A percentile compares a stretch with the other conserved stretches of the same genome.
These are phyloP conservation scores for Colletotrichum horii DNA, from an alignment of 2,329 filamentous ascomycete species.

Conservation along the genomic window DNA sequence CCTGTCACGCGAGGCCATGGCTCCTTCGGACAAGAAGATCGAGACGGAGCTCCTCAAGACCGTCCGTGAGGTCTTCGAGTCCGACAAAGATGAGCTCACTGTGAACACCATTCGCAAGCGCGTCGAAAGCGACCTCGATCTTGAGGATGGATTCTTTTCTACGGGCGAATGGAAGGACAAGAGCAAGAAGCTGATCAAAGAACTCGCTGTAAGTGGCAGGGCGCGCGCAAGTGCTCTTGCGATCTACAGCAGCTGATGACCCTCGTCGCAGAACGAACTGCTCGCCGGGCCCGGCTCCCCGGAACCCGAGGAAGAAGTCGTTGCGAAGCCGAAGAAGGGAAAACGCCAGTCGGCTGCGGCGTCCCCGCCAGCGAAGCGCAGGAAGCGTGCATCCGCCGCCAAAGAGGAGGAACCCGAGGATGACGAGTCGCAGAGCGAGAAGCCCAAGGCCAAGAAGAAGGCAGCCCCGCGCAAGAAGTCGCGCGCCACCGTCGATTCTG, in stretches of 20 bases:
- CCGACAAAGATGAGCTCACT: constrained; percentile 51
- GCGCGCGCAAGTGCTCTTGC: background rate
- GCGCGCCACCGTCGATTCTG: constrained; percentile 30
- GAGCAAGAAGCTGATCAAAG: constrained; percentile 63
- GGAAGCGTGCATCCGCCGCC: constrained; percentile 37
- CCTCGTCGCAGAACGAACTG: background rate
- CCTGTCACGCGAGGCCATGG: constrained; percentile 34
- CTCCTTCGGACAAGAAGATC: constrained; percentile 45
- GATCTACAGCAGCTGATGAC: background rate
- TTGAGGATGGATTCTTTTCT: constrained; percentile 58
- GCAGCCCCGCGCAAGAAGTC: constrained; percentile 29
- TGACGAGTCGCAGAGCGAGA: constrained; percentile 26
- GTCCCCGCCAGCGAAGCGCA: constrained; percentile 42
- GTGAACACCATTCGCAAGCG: constrained; percentile 63
- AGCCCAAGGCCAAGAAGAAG: constrained; percentile 25
- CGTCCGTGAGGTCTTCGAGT: constrained; percentile 50
- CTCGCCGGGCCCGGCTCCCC: background rate
- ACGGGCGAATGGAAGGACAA: constrained; percentile 58
- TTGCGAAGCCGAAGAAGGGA: constrained; percentile 30
- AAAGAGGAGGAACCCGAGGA: constrained; percentile 34
- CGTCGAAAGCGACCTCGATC: constrained; percentile 51
- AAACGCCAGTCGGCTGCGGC: constrained; percentile 40
- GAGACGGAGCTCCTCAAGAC: constrained; percentile 52
- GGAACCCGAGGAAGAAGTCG: background rate
- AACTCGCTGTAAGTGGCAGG: constrained; percentile 52